A percentile compares a stretch with the other conserved stretches of the same genome.
phyloP scores from a whole-genome alignment of 148 eudicot genomes.

The Fagopyrum tataricum region DNA sequence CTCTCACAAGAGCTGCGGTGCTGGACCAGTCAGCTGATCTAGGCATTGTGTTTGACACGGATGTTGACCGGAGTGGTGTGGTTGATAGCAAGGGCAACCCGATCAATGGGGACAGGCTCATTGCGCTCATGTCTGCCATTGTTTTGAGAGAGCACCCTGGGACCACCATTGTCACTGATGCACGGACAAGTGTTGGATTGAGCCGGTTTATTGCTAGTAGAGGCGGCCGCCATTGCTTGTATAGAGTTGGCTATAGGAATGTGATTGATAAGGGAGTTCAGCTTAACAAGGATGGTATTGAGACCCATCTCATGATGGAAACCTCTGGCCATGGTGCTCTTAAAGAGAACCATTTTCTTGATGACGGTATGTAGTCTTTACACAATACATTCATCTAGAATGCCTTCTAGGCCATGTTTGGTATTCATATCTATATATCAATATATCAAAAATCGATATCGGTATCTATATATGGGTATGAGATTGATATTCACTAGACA shows the following conservation, averaged over 20 bases:
- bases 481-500: no score
- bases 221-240: conserved; percentile 81
- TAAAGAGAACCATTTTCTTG: conserved; percentile 84
- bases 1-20: conserved; percentile 58
- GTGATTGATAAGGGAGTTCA: conserved; percentile 84
- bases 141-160: conserved; percentile 73
- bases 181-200: conserved; percentile 74
- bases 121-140: conserved; percentile 75
- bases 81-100: conserved; percentile 77
- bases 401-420: no score
- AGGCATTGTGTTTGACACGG: conserved; percentile 91
- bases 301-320: conserved; percentile 20
- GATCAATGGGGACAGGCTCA: conserved; percentile 66
- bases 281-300: conserved; percentile 49
- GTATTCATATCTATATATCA: no score
- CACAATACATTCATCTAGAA: no score
- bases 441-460: no score
- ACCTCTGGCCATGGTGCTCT: conserved; percentile 67
- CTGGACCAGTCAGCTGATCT: conserved; percentile 62
- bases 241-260: conserved; percentile 85
- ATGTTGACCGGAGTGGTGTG: conserved; percentile 86
- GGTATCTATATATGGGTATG: no score
- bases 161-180: conserved; percentile 77
- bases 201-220: conserved; percentile 47
- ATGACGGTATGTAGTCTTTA: conserved; percentile 52